Conservation (phyloP, 176 grass and related monocot genomes). For the Zizania latifolia region DNA sequence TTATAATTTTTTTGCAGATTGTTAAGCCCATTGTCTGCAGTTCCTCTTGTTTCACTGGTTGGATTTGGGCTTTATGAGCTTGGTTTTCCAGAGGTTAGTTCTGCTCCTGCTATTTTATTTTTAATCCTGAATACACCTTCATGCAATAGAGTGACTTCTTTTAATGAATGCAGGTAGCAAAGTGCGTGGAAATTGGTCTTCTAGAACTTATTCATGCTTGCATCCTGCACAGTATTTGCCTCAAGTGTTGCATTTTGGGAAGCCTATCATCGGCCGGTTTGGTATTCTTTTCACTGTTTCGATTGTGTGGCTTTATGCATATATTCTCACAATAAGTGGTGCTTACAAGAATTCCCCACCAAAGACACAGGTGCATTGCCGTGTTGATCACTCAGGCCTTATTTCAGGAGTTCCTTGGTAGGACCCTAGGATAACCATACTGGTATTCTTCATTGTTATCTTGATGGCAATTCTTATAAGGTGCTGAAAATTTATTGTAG, state of each 20-base stretch:
- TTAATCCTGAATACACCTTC: background rate
- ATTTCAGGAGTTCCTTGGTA: slow-evolving; percentile 84
- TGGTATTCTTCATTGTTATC: background rate
- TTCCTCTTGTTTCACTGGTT: slow-evolving; percentile 71
- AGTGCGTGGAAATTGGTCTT: too few relatives aligned
- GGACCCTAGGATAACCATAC: background rate
- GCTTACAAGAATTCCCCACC: slow-evolving; percentile 52
- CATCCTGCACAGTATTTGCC: slow-evolving; percentile 44
- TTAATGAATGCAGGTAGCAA: too few relatives aligned
- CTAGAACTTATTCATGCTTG: background rate
- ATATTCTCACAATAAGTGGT: slow-evolving; percentile 61
- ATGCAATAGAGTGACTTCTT: background rate
- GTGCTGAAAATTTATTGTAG: slow-evolving; percentile 28
- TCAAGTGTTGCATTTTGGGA: slow-evolving; percentile 40
- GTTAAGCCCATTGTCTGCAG: slow-evolving; percentile 79
- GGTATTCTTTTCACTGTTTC: slow-evolving; percentile 65
- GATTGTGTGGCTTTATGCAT: slow-evolving; percentile 74
- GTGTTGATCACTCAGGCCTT: slow-evolving; percentile 79
- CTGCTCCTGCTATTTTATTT: background rate
- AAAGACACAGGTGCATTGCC: slow-evolving; percentile 83
- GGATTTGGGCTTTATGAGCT: slow-evolving; percentile 97
- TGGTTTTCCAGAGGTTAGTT: slow-evolving; percentile 88
- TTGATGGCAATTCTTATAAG: background rate
- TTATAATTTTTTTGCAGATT: slow-evolving; percentile 33
- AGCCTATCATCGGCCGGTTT: slow-evolving; percentile 49